phyloP scores from a whole-genome alignment of 2,329 filamentous ascomycete genomes.

The Beauveria varroae region DNA sequence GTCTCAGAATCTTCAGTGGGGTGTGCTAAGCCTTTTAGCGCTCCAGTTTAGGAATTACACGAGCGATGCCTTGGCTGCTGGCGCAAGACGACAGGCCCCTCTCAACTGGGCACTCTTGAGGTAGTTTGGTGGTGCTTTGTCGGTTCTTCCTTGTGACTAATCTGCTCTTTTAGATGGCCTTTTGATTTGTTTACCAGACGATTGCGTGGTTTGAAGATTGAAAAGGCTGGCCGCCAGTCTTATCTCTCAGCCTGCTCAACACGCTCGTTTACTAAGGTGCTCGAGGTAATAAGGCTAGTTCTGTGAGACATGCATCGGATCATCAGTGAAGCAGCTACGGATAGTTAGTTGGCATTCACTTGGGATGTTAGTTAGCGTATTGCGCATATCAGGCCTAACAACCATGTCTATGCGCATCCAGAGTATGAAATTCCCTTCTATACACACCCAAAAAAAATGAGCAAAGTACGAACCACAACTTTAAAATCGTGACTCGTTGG shows the following conservation, averaged over 20 bases:
- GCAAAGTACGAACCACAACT: no score
- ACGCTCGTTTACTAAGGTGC: not conserved
- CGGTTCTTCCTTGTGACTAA: not conserved
- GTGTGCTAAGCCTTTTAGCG: not conserved
- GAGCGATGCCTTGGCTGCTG: not conserved
- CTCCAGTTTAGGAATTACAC: not conserved
- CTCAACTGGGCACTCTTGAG: not conserved
- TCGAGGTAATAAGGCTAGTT: not conserved
- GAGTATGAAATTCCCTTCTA: no score
- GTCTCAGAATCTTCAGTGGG: constrained; percentile 1
- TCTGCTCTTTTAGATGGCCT: not conserved
- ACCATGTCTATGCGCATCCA: no score
- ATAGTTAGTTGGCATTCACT: no score
- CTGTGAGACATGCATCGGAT: no score
- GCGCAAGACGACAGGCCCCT: not conserved
- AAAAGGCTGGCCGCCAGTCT: not conserved
- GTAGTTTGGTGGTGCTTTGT: not conserved
- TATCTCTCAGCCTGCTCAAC: not conserved
- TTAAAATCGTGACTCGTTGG: no score
- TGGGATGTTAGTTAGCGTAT: no score
- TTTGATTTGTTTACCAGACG: no score
- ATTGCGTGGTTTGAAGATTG: not conserved
- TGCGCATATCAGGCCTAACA: no score
- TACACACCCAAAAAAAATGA: no score
- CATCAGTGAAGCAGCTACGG: no score